Percentiles rank a stretch among this genome's conserved stretches.
phyloP scores from a whole-genome alignment of 768 basidiomycete species.

The Cystobasidium tubakii region DNA sequence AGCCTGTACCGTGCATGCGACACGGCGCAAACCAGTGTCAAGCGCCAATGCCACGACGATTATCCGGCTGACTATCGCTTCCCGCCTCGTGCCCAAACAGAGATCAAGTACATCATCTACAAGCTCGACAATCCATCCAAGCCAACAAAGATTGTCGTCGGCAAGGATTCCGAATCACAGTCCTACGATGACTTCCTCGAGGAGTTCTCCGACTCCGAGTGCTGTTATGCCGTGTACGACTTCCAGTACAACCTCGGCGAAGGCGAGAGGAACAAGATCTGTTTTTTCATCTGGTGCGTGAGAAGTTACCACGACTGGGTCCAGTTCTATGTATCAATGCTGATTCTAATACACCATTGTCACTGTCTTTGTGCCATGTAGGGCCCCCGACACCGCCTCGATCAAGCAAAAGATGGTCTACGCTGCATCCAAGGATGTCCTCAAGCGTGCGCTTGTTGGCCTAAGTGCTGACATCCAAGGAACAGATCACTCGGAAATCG shows the following conservation, averaged over 20 bases:
- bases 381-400: slow-evolving; percentile 79
- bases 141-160: slow-evolving; percentile 69
- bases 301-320: too few species aligned
- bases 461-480: slow-evolving; percentile 77
- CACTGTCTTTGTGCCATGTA: slow-evolving; percentile 48
- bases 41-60: background rate
- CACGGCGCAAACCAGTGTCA: background rate
- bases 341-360: background rate
- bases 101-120: slow-evolving; percentile 78
- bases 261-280: slow-evolving; percentile 77
- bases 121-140: slow-evolving; percentile 56
- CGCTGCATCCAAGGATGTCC: slow-evolving; percentile 76
- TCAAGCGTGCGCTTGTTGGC: slow-evolving; percentile 68
- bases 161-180: slow-evolving; percentile 57
- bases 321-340: background rate
- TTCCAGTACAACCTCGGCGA: slow-evolving; percentile 70
- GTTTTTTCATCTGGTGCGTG: slow-evolving; percentile 77
- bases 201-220: slow-evolving; percentile 67
- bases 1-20: too few species aligned
- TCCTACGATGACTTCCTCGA: slow-evolving; percentile 67
- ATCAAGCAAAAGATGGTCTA: slow-evolving; percentile 90
- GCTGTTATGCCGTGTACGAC: slow-evolving; percentile 84
- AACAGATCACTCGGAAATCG: slow-evolving; percentile 69
- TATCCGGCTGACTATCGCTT: background rate
- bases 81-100: slow-evolving; percentile 43